Conservation (phyloP, 371 early-diverging fungal species). For the Nematocida minor region DNA sequence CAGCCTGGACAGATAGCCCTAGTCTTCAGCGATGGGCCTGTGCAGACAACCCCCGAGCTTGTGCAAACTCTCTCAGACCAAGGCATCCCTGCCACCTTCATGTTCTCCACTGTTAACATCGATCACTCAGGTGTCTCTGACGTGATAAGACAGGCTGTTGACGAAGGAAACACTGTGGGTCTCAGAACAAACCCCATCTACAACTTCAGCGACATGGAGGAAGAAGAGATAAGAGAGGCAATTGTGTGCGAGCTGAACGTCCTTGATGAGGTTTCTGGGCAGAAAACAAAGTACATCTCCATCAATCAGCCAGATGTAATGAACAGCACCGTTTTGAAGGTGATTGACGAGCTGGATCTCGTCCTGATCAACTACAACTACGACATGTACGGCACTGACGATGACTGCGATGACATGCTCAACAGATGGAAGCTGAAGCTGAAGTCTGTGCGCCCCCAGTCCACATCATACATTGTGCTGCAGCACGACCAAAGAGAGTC, state of each 20-base stretch:
- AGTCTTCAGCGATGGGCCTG: conserved; percentile 62
- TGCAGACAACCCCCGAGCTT: conserved; percentile 46
- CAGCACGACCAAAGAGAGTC: conserved; percentile 59
- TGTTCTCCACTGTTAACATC: conserved; percentile 54
- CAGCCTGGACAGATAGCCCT: conserved; percentile 59
- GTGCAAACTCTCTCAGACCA: conserved; percentile 47
- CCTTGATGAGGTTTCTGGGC: conserved; percentile 43
- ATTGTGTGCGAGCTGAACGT: conserved; percentile 54
- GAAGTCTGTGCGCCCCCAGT: conserved; percentile 43
- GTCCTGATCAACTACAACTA: conserved; percentile 58
- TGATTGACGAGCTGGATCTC: conserved; percentile 55
- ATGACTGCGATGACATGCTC: conserved; percentile 40
- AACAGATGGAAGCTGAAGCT: conserved; percentile 52
- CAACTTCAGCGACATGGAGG: conserved; percentile 52
- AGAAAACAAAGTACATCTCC: conserved; percentile 58
- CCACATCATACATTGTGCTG: conserved; percentile 61
- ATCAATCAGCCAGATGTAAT: conserved; percentile 51
- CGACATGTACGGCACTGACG: conserved; percentile 56
- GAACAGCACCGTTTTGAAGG: conserved; percentile 51
- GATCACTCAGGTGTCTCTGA: conserved; percentile 19
- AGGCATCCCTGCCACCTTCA: conserved; percentile 54
- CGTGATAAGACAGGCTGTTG: conserved; percentile 43
- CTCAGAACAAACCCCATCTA: conserved; percentile 60
- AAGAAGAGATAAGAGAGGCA: conserved; percentile 55
- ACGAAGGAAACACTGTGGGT: conserved; percentile 63